These are phyloP conservation scores for Dianthus caryophyllus DNA, from an alignment of 148 eudicot species.

Conservation along the genomic window DNA sequence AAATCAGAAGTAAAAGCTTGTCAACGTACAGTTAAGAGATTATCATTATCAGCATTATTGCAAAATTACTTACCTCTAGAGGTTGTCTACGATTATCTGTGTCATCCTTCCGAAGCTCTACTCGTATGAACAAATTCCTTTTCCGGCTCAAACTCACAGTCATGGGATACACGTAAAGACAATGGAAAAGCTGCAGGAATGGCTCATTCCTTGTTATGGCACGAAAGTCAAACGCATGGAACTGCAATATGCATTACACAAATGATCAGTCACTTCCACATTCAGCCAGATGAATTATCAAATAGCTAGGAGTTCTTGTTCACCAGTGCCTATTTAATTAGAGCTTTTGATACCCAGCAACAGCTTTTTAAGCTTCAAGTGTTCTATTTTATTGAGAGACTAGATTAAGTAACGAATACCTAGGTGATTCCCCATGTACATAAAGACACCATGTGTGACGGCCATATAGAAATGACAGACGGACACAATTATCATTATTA, in stretches of 20 bases:
- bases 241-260: conserved; percentile 42
- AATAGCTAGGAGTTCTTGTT: neutral
- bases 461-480: too few relatives aligned
- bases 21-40: neutral
- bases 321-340: neutral
- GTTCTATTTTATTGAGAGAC: neutral
- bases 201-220: conserved; percentile 96
- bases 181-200: conserved; percentile 94
- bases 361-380: neutral
- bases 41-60: neutral
- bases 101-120: conserved; percentile 96
- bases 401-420: too few relatives aligned
- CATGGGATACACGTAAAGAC: conserved; percentile 96
- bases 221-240: conserved; percentile 98
- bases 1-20: conserved; percentile 13
- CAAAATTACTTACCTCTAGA: conserved; percentile 55
- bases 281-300: neutral
- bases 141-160: conserved; percentile 87
- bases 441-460: too few relatives aligned
- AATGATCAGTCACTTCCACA: conserved; percentile 14
- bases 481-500: too few relatives aligned
- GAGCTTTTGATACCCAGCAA: neutral
- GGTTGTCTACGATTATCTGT: conserved; percentile 80
- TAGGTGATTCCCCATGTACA: too few relatives aligned
- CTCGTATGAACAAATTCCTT: conserved; percentile 87